Conservation (phyloP, 1,284 basidiomycete species). For the Malassezia obtusa region DNA sequence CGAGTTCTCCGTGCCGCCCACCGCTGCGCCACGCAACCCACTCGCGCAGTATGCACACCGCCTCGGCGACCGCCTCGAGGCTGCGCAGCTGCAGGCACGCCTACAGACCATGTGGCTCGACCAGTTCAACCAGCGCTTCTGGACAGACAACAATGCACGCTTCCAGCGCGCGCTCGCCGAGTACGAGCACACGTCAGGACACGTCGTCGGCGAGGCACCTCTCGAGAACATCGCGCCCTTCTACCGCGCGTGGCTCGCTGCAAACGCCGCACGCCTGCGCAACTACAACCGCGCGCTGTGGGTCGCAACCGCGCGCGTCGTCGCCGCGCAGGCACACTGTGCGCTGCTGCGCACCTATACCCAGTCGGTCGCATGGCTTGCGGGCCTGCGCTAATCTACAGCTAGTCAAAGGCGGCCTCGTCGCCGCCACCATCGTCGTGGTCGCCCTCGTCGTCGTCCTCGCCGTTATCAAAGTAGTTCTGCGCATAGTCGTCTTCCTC, state of each 20-base stretch:
- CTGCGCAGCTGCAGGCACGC: slow-evolving; percentile 31
- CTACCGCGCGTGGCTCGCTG: slow-evolving; percentile 40
- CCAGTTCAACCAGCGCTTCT: slow-evolving; percentile 44
- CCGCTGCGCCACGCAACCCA: background rate
- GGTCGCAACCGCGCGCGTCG: slow-evolving; percentile 6
- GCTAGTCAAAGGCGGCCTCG: slow-evolving; percentile 35
- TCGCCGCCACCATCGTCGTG: slow-evolving; percentile 29
- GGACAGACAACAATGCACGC: slow-evolving; percentile 42
- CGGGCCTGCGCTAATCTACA: slow-evolving; percentile 4
- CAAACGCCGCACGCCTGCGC: slow-evolving; percentile 28
- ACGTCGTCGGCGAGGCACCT: slow-evolving; percentile 21
- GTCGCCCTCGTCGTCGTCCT: slow-evolving; percentile 37
- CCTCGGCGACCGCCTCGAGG: slow-evolving; percentile 26
- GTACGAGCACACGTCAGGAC: slow-evolving; percentile 18
- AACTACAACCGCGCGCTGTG: slow-evolving; percentile 40
- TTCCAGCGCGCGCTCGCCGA: slow-evolving; percentile 31
- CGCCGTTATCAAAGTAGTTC: slow-evolving; percentile 47
- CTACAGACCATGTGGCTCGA: slow-evolving; percentile 32
- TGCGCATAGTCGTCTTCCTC: slow-evolving; percentile 45
- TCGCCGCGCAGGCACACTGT: slow-evolving; percentile 4
- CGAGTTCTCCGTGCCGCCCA: slow-evolving; percentile 24
- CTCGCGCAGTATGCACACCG: slow-evolving; percentile 25
- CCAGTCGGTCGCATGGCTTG: slow-evolving; percentile 1
- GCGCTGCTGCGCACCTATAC: background rate
- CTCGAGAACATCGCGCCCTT: slow-evolving; percentile 26